phyloP scores from a whole-genome alignment of 2,329 filamentous ascomycete genomes.

The Cladosporium halotolerans region DNA sequence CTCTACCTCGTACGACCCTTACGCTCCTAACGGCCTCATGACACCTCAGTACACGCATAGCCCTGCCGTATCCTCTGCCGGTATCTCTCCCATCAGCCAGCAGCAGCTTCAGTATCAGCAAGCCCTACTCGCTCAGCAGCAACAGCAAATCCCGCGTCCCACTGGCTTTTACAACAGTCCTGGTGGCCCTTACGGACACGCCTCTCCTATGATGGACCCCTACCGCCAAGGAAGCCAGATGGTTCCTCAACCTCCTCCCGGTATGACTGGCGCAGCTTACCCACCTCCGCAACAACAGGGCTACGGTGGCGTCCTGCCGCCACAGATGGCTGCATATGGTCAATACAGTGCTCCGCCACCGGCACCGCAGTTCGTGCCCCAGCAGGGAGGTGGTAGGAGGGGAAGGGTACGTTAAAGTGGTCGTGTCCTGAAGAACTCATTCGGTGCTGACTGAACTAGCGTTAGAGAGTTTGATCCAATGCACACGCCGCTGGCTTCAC shows the following conservation, averaged over 20 bases:
- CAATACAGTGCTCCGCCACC: background rate
- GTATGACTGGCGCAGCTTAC: slow-evolving; percentile 3
- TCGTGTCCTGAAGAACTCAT: background rate
- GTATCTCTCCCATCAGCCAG: slow-evolving; percentile 33
- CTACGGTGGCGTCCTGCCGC: slow-evolving; percentile 15
- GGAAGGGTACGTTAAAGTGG: background rate
- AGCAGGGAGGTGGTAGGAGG: slow-evolving; percentile 5
- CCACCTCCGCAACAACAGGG: slow-evolving; percentile 17
- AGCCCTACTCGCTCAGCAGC: slow-evolving; percentile 45
- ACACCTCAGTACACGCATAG: slow-evolving; percentile 32
- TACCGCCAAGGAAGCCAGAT: slow-evolving; percentile 35
- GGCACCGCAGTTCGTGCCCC: slow-evolving; percentile 3
- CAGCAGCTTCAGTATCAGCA: slow-evolving; percentile 58
- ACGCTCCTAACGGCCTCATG: slow-evolving; percentile 32
- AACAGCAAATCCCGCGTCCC: slow-evolving; percentile 22
- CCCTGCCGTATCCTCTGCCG: slow-evolving; percentile 31
- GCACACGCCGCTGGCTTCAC: no score
- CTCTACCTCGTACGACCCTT: slow-evolving; percentile 43
- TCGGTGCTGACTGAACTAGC: background rate
- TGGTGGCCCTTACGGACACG: slow-evolving; percentile 21
- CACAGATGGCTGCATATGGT: background rate
- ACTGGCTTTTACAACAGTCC: slow-evolving; percentile 27
- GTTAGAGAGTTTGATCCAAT: no score
- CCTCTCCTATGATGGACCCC: slow-evolving; percentile 32
- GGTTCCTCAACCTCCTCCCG: slow-evolving; percentile 22